phyloP scores from a whole-genome alignment of 2,329 filamentous ascomycete species.

The Calonectria multiphialidica region DNA sequence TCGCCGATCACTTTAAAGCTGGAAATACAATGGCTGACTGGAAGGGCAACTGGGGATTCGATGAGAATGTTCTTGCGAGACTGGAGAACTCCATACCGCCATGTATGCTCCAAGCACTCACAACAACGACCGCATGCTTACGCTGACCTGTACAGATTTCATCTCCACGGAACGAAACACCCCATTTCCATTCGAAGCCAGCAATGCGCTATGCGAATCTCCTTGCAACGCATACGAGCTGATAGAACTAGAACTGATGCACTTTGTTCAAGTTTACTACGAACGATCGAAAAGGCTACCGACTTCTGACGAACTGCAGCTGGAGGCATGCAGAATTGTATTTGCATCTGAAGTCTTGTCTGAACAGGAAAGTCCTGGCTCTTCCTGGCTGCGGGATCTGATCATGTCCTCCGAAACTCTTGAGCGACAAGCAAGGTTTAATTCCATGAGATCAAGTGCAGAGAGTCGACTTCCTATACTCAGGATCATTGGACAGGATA shows the following conservation, averaged over 20 bases:
- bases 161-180: slow-evolving; percentile 20
- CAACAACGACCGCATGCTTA: neutral
- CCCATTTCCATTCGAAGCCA: slow-evolving; percentile 27
- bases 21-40: slow-evolving; percentile 55
- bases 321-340: slow-evolving; percentile 27
- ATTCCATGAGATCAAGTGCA: slow-evolving; percentile 8
- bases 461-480: slow-evolving; percentile 7
- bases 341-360: slow-evolving; percentile 22
- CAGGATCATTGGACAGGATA: slow-evolving; percentile 8
- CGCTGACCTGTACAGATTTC: slow-evolving; percentile 7
- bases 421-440: slow-evolving; percentile 14
- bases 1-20: slow-evolving; percentile 54
- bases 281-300: slow-evolving; percentile 6
- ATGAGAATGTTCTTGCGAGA: slow-evolving; percentile 47
- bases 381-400: slow-evolving; percentile 30
- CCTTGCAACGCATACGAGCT: slow-evolving; percentile 26
- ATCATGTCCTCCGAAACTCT: slow-evolving; percentile 20
- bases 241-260: slow-evolving; percentile 23
- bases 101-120: slow-evolving; percentile 19
- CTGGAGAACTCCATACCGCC: slow-evolving; percentile 55
- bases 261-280: slow-evolving; percentile 22
- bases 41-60: slow-evolving; percentile 56
- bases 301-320: slow-evolving; percentile 23
- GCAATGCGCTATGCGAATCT: slow-evolving; percentile 12
- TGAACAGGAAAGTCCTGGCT: neutral